Evolutionary conservation across 768 basidiomycete genomes (phyloP), one percentile per base, ranked within the genome.

Genomic region (Tulasnella sp.): DNA sequence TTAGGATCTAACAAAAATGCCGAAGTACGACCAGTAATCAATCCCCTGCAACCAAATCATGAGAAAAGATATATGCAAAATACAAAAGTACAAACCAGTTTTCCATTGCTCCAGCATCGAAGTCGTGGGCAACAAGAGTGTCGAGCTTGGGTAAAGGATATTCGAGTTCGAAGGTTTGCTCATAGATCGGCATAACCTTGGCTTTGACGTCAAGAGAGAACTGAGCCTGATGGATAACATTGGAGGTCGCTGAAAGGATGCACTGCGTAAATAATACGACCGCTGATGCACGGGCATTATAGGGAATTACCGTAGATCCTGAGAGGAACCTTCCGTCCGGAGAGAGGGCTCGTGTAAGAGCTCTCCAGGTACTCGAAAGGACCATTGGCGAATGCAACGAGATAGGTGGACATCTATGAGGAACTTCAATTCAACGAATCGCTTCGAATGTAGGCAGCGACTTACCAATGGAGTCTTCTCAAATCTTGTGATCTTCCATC

Each of bases 101-200:
- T 66, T 95, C 92, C 91, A 92, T 91, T 4, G 83, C 83, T 27
- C 81, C 86, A 28, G 83, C 81, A 61, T 93, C 90, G 58, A 95
- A 95, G 62, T 95, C 91, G 46, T 75, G 76, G 3, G 79, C 90
- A 51, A 89, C 86, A 12, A 98, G 72, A 2, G 91, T 92, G 61
- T 96, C 93, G 37, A 98, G 74, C 69, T 98, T 96, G 4, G 90
- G 88, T 24, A 98, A 73, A 20, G 92, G 89, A 64, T 82, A 98
- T 53, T 83, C 83, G 57, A 96, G 80, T 57, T 92, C 81, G 62
- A 96, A 96, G 49, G 93, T 74, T 62, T 82, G 71, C 66, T 98
- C 92, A 64, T 92, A 96, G n/a, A 90, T 63, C 13, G 91, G 90
- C 12, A 95, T 67, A 8, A 86, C 83, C 27, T 71, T 72, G 5